Evolutionary conservation across 1,284 basidiomycete species (phyloP).

Genomic region (Somion occarium): DNA sequence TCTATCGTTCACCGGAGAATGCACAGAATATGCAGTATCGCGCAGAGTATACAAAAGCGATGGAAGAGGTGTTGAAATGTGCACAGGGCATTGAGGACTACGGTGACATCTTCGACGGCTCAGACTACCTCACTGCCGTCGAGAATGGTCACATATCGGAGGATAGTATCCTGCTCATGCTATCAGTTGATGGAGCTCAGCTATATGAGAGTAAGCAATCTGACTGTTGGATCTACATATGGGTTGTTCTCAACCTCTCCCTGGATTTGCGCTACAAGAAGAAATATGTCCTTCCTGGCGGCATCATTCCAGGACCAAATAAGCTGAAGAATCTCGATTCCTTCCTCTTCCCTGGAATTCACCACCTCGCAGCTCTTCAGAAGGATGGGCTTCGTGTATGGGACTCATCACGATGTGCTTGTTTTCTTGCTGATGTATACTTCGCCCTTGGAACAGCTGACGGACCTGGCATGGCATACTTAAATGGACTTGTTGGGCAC

Average conservation of each 20-base stretch:
- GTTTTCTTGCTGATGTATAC: slow-evolving; percentile 14
- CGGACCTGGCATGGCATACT: slow-evolving; percentile 19
- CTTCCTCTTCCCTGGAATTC: slow-evolving; percentile 19
- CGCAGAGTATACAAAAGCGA: slow-evolving; percentile 2
- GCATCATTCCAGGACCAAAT: slow-evolving; percentile 23
- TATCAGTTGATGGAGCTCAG: slow-evolving; percentile 28
- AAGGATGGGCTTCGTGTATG: slow-evolving; percentile 17
- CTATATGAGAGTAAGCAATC: slow-evolving; percentile 23
- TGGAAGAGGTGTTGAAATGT: background rate
- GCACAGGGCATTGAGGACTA: background rate
- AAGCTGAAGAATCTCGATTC: slow-evolving; percentile 24
- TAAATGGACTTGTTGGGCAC: slow-evolving; percentile 32
- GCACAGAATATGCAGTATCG: slow-evolving; percentile 19
- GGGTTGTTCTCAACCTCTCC: slow-evolving; percentile 20
- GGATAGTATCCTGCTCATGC: slow-evolving; percentile 18
- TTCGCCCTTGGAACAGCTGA: slow-evolving; percentile 18
- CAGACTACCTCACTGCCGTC: slow-evolving; percentile 17
- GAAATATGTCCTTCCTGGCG: slow-evolving; percentile 18
- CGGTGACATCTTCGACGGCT: slow-evolving; percentile 15
- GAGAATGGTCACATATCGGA: slow-evolving; percentile 11
- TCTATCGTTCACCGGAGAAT: slow-evolving; percentile 11
- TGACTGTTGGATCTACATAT: slow-evolving; percentile 26
- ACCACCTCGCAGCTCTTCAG: slow-evolving; percentile 20
- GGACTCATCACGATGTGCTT: slow-evolving; percentile 10
- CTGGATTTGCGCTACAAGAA: slow-evolving; percentile 24